Evolutionary conservation across 176 grass and related monocot species (phyloP).

Genomic region (Chloris gayana): DNA sequence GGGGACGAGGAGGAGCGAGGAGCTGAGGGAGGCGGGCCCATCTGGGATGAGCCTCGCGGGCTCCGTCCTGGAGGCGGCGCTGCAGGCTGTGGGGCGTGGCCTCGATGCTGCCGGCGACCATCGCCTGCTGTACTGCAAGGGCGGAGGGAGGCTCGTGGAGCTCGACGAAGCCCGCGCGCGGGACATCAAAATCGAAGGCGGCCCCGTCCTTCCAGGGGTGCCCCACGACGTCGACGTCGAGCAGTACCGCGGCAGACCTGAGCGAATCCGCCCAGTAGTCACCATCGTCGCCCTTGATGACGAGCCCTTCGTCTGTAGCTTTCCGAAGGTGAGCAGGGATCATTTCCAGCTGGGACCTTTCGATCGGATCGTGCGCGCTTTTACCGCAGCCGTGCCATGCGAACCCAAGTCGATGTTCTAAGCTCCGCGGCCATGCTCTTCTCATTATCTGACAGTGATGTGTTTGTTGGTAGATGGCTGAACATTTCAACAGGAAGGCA

Average conservation of each 20-base stretch:
- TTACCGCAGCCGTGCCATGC: background rate
- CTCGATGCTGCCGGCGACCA: slow-evolving; percentile 75
- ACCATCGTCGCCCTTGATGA: background rate
- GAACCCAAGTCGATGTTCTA: background rate
- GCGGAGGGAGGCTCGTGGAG: slow-evolving; percentile 59
- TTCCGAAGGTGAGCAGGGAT: slow-evolving; percentile 56
- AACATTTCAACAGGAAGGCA: slow-evolving; percentile 89
- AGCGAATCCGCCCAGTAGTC: slow-evolving; percentile 38
- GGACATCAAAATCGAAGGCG: slow-evolving; percentile 38
- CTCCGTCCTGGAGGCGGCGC: slow-evolving; percentile 67
- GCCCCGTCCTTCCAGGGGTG: slow-evolving; percentile 56
- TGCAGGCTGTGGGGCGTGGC: slow-evolving; percentile 73
- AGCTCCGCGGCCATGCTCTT: background rate
- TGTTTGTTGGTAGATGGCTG: slow-evolving; percentile 74
- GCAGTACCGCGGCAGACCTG: slow-evolving; percentile 28
- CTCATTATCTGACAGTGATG: slow-evolving; percentile 27
- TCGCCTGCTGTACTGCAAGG: slow-evolving; percentile 78
- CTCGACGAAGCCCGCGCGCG: slow-evolving; percentile 54
- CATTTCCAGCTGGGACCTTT: slow-evolving; percentile 18
- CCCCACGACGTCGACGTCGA: slow-evolving; percentile 60
- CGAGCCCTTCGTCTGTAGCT: slow-evolving; percentile 64
- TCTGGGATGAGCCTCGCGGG: slow-evolving; percentile 49
- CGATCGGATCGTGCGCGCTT: slow-evolving; percentile 33
- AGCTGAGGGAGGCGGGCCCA: slow-evolving; percentile 1
- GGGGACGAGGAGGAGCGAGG: slow-evolving; percentile 37